Conservation (phyloP, 208 protist genomes). For the Leishmania guyanensis region DNA sequence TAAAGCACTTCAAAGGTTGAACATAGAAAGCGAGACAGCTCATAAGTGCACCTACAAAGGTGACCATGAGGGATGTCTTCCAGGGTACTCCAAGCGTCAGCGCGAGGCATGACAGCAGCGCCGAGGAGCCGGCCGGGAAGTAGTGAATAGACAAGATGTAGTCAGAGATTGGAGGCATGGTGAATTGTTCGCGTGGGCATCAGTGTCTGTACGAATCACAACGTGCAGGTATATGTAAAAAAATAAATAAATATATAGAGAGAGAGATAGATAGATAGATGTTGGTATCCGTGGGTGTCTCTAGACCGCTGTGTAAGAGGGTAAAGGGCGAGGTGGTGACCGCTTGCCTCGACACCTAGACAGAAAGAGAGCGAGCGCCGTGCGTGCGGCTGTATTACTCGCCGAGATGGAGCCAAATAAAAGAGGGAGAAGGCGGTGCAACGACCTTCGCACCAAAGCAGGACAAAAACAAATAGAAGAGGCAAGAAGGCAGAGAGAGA, state of each 20-base stretch:
- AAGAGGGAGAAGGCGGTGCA: background rate
- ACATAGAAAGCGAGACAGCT: conserved; percentile 36
- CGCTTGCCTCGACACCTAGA: background rate
- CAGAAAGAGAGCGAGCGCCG: background rate
- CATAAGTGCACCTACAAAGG: conserved; percentile 16
- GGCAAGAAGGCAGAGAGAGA: background rate
- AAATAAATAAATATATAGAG: background rate
- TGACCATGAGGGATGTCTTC: conserved; percentile 1
- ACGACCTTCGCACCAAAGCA: background rate
- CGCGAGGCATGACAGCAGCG: conserved; percentile 9
- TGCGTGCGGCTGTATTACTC: background rate
- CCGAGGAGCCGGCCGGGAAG: background rate
- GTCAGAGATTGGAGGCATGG: conserved; percentile 10
- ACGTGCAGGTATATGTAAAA: background rate
- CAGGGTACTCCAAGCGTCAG: conserved; percentile 10
- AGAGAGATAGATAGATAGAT: background rate
- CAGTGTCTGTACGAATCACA: background rate
- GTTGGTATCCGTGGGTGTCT: background rate
- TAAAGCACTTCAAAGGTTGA: conserved; percentile 49
- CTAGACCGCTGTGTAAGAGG: background rate
- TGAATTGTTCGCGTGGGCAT: background rate
- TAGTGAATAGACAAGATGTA: conserved; percentile 36
- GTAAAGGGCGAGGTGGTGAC: background rate
- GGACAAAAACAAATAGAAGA: background rate
- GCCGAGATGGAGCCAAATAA: background rate